These are phyloP conservation scores for Sordariomycetes sp. DNA, from an alignment of 2,329 filamentous ascomycete genomes.

Conservation along the genomic window DNA sequence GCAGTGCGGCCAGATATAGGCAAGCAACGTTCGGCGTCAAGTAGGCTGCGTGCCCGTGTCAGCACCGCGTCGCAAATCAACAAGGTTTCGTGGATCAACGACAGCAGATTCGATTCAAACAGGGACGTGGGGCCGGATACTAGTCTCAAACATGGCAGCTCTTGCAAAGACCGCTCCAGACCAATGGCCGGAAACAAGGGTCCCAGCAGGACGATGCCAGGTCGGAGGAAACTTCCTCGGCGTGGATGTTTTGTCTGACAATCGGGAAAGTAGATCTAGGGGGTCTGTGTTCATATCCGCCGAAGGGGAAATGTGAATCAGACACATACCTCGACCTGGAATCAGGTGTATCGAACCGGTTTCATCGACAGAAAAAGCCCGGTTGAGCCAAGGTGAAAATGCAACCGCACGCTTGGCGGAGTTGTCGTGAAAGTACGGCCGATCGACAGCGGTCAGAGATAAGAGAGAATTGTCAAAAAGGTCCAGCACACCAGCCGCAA, in stretches of 20 bases:
- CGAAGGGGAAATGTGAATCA: not conserved
- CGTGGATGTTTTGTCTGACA: not conserved
- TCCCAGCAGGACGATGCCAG: not conserved
- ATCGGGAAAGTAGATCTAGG: not conserved
- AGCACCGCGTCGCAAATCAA: not conserved
- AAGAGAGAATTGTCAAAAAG: not conserved
- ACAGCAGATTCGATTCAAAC: not conserved
- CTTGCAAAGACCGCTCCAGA: not conserved
- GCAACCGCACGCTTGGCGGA: not conserved
- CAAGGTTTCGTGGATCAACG: not conserved
- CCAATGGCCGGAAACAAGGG: not conserved
- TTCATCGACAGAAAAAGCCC: slow-evolving; percentile 1
- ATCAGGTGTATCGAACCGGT: not conserved
- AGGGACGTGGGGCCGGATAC: not conserved
- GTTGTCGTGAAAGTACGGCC: not conserved
- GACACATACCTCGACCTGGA: slow-evolving; percentile 3
- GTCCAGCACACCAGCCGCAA: not conserved
- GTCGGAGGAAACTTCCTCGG: not conserved
- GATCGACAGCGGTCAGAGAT: not conserved
- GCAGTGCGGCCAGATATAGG: not conserved
- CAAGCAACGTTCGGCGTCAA: not conserved
- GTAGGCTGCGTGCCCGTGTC: not conserved
- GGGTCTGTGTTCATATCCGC: not conserved
- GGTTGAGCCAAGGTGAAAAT: not conserved
- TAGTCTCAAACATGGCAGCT: not conserved